Base-by-base conservation (phyloP, 179 eudicot genomes). In the Beta macrorhiza region DNA sequence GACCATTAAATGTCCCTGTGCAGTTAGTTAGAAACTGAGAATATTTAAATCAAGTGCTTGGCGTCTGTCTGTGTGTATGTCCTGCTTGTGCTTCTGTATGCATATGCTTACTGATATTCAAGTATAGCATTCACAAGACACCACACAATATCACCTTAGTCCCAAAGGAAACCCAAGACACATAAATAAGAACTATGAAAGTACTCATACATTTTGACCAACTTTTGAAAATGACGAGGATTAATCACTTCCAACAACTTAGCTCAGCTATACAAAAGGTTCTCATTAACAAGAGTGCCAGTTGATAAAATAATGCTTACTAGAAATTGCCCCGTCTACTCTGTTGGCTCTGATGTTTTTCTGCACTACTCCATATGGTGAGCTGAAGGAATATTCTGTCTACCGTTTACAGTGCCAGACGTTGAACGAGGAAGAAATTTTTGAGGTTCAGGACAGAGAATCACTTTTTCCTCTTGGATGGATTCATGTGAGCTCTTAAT, bases 401-500 rank as follows among this genome's bases (percentile, higher is more conserved):
- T 47, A 64, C 67, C 73, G 53, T 81, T 79, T 82, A 80, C 91
- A 96, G 99, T 96, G 99, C 85, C 93, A 91, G 74, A 96, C 98
- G 19, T 80, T 92, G 80, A 93, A 90, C 69, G 99, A 96, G 89
- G 99, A 96, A 84, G 98, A 96, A 79, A 91, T 96, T 42, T 96
- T 93, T 83, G 99, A 96, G 84, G 94, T 91, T 85, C 99, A 96
- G 85, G 99, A 96, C 88, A 90, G 85, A 80, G 78, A 77, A 44
- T 96, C 99, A 52, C 91, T 96, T 64, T 93, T 96, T 79, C 97
- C 92, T 57, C 99, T 96, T 76, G 97, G 99, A 56, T 96, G 99
- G 99, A 96, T 96, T 82, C 99, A 96, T 78, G 99, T 96, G 81
- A 90, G 99, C 89, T 78, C 10, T 44, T 45, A 73, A 72, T 29